Evolutionary conservation across 306 rosid species (phyloP), one percentile per base, ranked within the genome.

Genomic region (Glycine soja): DNA sequence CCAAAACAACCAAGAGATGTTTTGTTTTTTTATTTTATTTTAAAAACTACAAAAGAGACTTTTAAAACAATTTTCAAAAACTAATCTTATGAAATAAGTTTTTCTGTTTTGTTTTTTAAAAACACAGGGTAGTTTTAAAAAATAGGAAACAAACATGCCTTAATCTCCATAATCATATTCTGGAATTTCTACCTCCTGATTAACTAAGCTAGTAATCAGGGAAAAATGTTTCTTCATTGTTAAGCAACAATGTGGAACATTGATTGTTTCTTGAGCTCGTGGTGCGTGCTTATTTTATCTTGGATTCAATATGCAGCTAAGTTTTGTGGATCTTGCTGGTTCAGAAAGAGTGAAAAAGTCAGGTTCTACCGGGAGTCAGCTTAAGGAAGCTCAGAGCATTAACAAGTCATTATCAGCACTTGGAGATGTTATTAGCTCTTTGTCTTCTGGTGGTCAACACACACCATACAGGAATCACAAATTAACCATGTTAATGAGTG

Each of bases 261-360:
- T 3, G 11, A 3, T n/a, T 75, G 53, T 61, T 42, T 73, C 88
- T 24, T 56, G 80, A 58, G 30, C 59, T 62, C 38, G 3, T 38
- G 12, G 73, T 24, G 72, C 52, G 79, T 36, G 56, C 58, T 24
- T 74, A 51, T 70, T 46, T 57, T 57, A 63, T 12, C 69, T 84
- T 15, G 80, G 56, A 80, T 58, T 58, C 68, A 9, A 68, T 54
- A 53, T 86, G 82, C 88, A 93, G 98, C 84, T 96, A 81, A 96
- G 99, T 85, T 96, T 96, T 77, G 99, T 96, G 82, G 99, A 96
- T 84, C 99, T 96, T 78, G 99, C 98, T 63, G 99, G 99, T 64
- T 96, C 98, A 47, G 98, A 93, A 83, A 90, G 99, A 81, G 89
- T 96, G 54, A 96, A 96, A 85, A 96, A 96, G 80, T 96, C 98